These are phyloP conservation scores for Brassica rapa DNA, from an alignment of 345 rosid genomes.

Conservation along the genomic window DNA sequence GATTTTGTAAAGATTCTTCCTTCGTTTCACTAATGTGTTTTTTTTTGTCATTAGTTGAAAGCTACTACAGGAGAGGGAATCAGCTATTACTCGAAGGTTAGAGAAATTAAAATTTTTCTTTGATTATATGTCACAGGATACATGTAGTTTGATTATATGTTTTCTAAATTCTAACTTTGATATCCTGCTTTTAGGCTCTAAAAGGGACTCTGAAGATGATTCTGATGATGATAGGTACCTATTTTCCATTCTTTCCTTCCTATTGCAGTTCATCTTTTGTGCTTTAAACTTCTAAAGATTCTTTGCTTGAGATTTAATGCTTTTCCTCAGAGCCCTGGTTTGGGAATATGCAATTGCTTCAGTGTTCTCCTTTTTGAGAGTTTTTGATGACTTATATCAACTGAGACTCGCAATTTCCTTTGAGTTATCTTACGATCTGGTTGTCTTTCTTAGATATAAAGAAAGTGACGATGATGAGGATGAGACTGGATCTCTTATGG, in stretches of 20 bases:
- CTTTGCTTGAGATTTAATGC: neutral
- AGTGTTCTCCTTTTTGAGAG: neutral
- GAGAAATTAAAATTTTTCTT: neutral
- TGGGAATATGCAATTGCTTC: neutral
- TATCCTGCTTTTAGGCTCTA: slow-evolving; percentile 49
- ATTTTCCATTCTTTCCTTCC: neutral
- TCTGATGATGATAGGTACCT: slow-evolving; percentile 63
- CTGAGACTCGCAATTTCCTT: neutral
- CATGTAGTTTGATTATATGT: neutral
- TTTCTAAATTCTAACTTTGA: slow-evolving; percentile 31
- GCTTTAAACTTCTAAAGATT: neutral
- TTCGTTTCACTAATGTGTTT: neutral
- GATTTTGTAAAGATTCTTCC: neutral
- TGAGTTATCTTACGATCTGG: neutral
- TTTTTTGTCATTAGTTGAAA: slow-evolving; percentile 59
- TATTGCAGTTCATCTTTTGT: neutral
- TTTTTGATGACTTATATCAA: neutral
- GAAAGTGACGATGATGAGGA: slow-evolving; percentile 63
- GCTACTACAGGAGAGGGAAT: slow-evolving; percentile 74
- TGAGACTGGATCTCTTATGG: slow-evolving; percentile 76
- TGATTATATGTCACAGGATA: slow-evolving; percentile 1
- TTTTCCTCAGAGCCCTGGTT: slow-evolving; percentile 4
- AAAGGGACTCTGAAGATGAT: slow-evolving; percentile 83
- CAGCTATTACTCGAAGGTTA: slow-evolving; percentile 77
- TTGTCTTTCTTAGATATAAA: slow-evolving; percentile 46